These are phyloP conservation scores for Malus orientalis DNA, from an alignment of 306 rosid species.

Conservation along the genomic window DNA sequence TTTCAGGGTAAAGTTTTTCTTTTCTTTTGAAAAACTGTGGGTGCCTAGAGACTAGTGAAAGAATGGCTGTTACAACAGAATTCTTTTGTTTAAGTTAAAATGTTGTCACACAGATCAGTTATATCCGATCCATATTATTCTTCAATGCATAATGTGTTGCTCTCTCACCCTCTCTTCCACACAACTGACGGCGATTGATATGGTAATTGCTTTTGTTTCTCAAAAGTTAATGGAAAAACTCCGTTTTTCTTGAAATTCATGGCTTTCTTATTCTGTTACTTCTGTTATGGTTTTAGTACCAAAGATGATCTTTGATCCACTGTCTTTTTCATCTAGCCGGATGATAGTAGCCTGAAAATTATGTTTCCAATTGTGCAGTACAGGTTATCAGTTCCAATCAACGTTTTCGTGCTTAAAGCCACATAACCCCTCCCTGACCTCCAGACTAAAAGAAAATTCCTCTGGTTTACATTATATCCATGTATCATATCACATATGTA, in stretches of 20 bases:
- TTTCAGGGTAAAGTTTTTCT: not conserved
- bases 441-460: no score
- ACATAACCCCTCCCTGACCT: no score
- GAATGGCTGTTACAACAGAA: not conserved
- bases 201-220: not conserved
- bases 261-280: not conserved
- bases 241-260: not conserved
- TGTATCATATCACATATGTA: not conserved
- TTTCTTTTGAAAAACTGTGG: not conserved
- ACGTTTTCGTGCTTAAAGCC: no score
- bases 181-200: not conserved
- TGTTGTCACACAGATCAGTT: not conserved
- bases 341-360: not conserved
- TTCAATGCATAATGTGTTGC: no score
- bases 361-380: not conserved
- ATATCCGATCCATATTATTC: no score
- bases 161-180: no score
- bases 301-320: no score
- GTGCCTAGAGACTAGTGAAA: not conserved
- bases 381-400: no score
- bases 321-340: not conserved
- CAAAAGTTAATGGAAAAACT: not conserved
- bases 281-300: no score
- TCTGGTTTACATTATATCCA: no score
- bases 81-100: not conserved